Percentiles rank a stretch among this genome's conserved stretches.
Conservation (phyloP, 345 rosid genomes). For the Rhodamnia rubescens region DNA sequence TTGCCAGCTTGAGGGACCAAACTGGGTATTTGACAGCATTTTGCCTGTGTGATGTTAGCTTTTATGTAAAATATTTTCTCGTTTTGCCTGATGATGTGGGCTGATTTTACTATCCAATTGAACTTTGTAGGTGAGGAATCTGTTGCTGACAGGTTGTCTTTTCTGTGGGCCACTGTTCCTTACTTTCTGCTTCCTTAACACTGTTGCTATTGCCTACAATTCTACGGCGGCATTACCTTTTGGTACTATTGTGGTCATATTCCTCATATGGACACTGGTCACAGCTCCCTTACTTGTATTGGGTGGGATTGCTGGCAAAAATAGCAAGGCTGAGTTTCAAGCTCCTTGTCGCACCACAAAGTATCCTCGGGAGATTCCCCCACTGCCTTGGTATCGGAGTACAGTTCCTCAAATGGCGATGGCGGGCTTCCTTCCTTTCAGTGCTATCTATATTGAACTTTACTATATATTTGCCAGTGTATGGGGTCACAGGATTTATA, state of each 20-base stretch:
- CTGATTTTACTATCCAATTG: not conserved
- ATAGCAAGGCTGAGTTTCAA: conserved; percentile 85
- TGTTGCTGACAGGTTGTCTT: conserved; percentile 71
- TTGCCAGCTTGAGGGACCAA: conserved; percentile 84
- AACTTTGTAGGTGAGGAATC: conserved; percentile 57
- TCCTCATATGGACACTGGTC: conserved; percentile 77
- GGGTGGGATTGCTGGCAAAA: conserved; percentile 94
- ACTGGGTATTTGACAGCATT: conserved; percentile 43
- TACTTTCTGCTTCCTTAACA: conserved; percentile 83
- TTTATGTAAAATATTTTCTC: not conserved
- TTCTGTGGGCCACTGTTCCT: conserved; percentile 85
- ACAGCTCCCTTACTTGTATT: conserved; percentile 77
- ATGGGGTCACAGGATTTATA: conserved; percentile 1
- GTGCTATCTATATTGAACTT: not conserved
- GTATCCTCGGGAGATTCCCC: conserved; percentile 76
- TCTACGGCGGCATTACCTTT: conserved; percentile 86
- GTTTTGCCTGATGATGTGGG: not conserved
- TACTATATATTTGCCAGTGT: conserved; percentile 4
- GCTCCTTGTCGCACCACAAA: conserved; percentile 87
- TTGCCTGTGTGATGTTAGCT: not conserved
- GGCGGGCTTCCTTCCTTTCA: not conserved
- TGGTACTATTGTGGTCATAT: conserved; percentile 78
- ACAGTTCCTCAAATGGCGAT: conserved; percentile 80
- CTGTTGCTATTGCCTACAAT: conserved; percentile 72
- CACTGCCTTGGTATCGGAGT: conserved; percentile 76